Evolutionary conservation across 805 yeast species (phyloP).

Genomic region (Candida loeiensis): DNA sequence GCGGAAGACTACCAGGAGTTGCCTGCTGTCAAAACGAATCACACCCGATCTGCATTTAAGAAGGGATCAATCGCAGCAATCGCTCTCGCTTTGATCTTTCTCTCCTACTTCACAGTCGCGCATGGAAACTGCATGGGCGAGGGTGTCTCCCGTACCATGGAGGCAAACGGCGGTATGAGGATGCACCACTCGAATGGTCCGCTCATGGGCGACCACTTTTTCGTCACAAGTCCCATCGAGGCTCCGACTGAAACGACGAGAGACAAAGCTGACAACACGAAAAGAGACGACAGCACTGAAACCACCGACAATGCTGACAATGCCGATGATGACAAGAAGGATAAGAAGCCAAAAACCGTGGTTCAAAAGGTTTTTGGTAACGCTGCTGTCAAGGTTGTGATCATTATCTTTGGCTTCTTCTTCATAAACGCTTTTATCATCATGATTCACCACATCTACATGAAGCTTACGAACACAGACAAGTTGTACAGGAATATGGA

Average conservation of each 20-base stretch:
- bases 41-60: conserved; percentile 5
- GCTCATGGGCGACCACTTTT: background rate
- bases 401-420: conserved; percentile 34
- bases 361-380: conserved; percentile 15
- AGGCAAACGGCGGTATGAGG: background rate
- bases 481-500: conserved; percentile 34
- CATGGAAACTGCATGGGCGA: background rate
- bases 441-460: conserved; percentile 35
- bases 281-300: conserved; percentile 3
- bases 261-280: conserved; percentile 1
- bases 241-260: background rate
- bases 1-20: conserved; percentile 3
- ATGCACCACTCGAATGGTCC: background rate
- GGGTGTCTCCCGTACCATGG: background rate
- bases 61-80: background rate
- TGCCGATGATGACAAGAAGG: background rate
- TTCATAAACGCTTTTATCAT: conserved; percentile 36
- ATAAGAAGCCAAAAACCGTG: conserved; percentile 7
- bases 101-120: background rate
- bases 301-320: background rate
- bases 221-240: background rate
- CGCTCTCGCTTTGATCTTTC: background rate
- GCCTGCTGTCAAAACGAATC: conserved; percentile 1
- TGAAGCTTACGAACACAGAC: conserved; percentile 24
- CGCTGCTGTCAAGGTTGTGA: conserved; percentile 29